These are phyloP conservation scores for Bonnemaisonia californica DNA, from an alignment of 31 red algal genomes.

Conservation along the genomic window DNA sequence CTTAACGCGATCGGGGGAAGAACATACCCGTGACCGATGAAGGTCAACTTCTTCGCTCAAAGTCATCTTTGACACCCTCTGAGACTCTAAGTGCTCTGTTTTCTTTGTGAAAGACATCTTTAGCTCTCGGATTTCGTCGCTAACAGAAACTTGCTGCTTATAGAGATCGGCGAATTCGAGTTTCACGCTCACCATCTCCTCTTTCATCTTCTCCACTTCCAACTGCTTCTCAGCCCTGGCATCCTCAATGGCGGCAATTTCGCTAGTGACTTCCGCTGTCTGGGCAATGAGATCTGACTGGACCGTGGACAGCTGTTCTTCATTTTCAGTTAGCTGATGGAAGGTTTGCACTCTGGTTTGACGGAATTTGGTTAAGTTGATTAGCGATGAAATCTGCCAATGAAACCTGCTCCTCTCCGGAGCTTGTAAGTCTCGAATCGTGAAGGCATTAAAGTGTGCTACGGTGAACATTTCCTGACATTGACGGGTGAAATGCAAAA, in stretches of 20 bases:
- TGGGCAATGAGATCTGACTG: neutral
- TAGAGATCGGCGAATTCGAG: neutral
- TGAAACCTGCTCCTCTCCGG: neutral
- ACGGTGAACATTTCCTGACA: neutral
- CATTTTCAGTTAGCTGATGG: neutral
- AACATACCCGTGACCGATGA: neutral
- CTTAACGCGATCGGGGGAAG: neutral
- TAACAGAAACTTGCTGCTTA: neutral
- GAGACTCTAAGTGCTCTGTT: neutral
- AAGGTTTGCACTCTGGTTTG: neutral
- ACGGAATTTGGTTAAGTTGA: neutral
- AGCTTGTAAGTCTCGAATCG: neutral
- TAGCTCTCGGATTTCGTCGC: neutral
- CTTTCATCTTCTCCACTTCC: neutral
- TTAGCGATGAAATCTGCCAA: neutral
- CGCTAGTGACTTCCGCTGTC: neutral
- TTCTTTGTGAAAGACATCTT: neutral
- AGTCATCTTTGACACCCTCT: neutral
- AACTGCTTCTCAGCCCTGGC: neutral
- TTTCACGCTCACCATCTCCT: neutral
- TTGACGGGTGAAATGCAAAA: neutral
- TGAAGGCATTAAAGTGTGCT: neutral
- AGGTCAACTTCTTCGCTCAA: constrained; percentile 3
- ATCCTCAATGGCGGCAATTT: neutral
- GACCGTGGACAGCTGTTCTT: neutral